Conservation (phyloP, 176 grass and related monocot species). For the Triticum turgidum region DNA sequence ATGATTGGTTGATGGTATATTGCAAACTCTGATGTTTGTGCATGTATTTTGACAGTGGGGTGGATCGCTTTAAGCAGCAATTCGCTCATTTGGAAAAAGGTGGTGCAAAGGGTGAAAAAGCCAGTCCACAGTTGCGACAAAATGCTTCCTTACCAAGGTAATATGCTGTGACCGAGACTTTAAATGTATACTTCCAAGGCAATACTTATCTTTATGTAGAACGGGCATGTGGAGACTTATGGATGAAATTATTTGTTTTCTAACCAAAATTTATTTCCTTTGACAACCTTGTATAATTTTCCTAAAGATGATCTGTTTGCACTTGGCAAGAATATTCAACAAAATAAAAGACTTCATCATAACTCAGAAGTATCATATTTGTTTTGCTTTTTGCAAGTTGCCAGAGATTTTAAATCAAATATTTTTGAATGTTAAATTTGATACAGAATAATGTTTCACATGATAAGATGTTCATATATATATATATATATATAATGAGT, state of each 20-base stretch:
- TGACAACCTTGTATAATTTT: not conserved
- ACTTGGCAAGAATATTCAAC: not conserved
- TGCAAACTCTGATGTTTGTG: constrained; percentile 21
- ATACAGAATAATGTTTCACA: not conserved
- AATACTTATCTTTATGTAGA: not conserved
- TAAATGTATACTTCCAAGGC: constrained; percentile 3
- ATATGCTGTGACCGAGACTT: constrained; percentile 14
- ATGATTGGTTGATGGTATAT: constrained; percentile 8
- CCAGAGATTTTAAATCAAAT: not conserved
- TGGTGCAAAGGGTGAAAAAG: constrained; percentile 66
- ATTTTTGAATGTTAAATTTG: not conserved
- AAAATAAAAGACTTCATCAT: not conserved
- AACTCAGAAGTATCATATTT: constrained; percentile 6
- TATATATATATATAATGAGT: not conserved
- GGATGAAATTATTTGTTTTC: not conserved
- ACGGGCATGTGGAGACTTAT: not conserved
- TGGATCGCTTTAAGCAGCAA: constrained; percentile 93
- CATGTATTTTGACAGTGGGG: constrained; percentile 60
- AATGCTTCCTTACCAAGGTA: constrained; percentile 97
- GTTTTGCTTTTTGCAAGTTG: constrained; percentile 6
- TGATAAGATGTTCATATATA: not conserved
- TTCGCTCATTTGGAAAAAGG: constrained; percentile 99
- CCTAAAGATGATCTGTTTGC: constrained; percentile 22
- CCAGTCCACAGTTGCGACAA: constrained; percentile 62
- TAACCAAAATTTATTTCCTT: not conserved